Evolutionary conservation across 148 eudicot species (phyloP), one percentile per base, ranked within the genome.

Genomic region (Euryodendron excelsum): DNA sequence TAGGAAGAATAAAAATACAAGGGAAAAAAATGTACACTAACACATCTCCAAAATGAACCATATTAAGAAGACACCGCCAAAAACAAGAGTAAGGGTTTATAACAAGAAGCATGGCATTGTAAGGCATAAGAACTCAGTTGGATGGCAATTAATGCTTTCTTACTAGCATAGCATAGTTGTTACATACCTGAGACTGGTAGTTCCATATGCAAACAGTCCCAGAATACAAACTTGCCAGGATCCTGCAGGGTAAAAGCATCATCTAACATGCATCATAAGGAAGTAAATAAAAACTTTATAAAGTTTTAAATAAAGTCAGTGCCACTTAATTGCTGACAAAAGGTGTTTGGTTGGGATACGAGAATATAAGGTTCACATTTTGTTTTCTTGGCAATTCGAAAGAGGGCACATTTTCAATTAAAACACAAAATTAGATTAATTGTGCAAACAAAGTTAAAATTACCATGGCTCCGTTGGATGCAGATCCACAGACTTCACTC

Each of bases 401-500:
- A 23, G 14, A n/a, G 65, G 65, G 37, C n/a, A 71, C 47, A 47
- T 53, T 67, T 27, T 23, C 25, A 63, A 25, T 47, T 48, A 33
- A 72, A 36, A 61, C 25, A 25, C 48, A 64, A 75, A 63, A 20
- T 52, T 23, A 77, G 34, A 69, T 53, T 20, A 17, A 58, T 17
- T 33, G n/a, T n/a, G 21, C 41, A 39, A 44, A 28, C 2, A 5
- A 66, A 72, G n/a, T 53, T 41, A 47, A 33, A 36, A 28, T 63
- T 87, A 92, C 98, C 97, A 92, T 88, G 97, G 98, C 76, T 94
- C 87, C 0, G 89, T 82, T 0, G 98, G 97, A 78, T 94, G 98
- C 72, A 90, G 83, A 87, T 94, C 97, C 74, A 94, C 90, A 1
- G 94, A 94, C 74, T 94, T 94, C 7, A 94, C 93, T 83, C 94